Evolutionary conservation across 495 filamentous ascomycete species (phyloP).

Genomic region (Achaetomiella virescens): DNA sequence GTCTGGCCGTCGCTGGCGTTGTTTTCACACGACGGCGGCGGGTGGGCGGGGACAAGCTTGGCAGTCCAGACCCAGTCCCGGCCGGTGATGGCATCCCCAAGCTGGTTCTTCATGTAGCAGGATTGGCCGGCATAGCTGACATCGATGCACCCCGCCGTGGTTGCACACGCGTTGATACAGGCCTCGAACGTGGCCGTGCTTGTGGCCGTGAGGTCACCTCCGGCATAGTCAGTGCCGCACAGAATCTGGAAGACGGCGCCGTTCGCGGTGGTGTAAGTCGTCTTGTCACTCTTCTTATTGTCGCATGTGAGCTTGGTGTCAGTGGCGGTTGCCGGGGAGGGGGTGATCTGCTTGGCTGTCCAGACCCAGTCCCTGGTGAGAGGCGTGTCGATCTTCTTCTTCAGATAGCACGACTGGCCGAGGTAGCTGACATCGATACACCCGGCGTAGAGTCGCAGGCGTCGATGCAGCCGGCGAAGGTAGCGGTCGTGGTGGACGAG

Average conservation of each 20-base stretch:
- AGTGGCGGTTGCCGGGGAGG: neutral
- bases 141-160: constrained; percentile 1
- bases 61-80: neutral
- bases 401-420: neutral
- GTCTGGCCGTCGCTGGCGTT: neutral
- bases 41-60: too few relatives aligned
- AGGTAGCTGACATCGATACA: neutral
- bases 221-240: constrained; percentile 6
- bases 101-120: constrained; percentile 6
- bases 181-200: neutral
- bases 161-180: constrained; percentile 5
- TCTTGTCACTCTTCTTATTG: neutral
- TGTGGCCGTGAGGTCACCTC: neutral
- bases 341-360: neutral
- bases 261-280: neutral
- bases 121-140: neutral
- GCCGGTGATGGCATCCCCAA: neutral
- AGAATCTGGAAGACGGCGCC: neutral
- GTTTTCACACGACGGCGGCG: too few relatives aligned
- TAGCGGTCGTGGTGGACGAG: neutral
- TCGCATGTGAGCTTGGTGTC: neutral
- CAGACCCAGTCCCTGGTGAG: too few relatives aligned
- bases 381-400: neutral
- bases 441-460: neutral
- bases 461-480: neutral